These are phyloP conservation scores for Hymenoscyphus albidus DNA, from an alignment of 2,329 filamentous ascomycete genomes.

Conservation along the genomic window DNA sequence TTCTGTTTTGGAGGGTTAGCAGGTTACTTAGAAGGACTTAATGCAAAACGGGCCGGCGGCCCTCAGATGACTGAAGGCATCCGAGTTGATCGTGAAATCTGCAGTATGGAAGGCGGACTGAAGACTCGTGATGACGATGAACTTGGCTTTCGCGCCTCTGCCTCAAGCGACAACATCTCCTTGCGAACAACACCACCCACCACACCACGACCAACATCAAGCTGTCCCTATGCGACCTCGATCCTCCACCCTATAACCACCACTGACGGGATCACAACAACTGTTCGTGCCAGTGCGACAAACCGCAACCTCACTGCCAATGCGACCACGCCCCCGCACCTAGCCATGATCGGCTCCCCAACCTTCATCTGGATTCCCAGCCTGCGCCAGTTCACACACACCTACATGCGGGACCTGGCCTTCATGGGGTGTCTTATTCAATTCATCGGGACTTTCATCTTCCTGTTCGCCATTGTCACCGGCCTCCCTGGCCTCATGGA, in stretches of 20 bases:
- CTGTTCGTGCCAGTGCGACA: background rate
- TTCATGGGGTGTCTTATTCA: conserved; percentile 19
- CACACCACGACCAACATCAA: background rate
- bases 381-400: conserved; percentile 12
- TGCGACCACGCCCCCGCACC: conserved; percentile 7
- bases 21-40: conserved; percentile 23
- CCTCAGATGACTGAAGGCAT: conserved; percentile 16
- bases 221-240: background rate
- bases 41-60: conserved; percentile 17
- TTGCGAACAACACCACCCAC: background rate
- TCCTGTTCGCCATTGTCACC: conserved; percentile 23
- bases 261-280: background rate
- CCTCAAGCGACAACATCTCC: conserved; percentile 9
- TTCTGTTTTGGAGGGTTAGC: conserved; percentile 23
- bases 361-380: conserved; percentile 22
- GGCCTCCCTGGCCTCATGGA: conserved; percentile 21
- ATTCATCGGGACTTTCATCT: conserved; percentile 24
- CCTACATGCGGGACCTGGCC: conserved; percentile 15
- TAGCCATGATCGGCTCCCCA: conserved; percentile 17
- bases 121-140: conserved; percentile 8
- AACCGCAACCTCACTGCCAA: background rate
- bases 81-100: conserved; percentile 8
- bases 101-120: background rate
- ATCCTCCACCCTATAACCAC: background rate
- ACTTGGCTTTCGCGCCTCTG: background rate